Conservation (phyloP, 805 yeast genomes). For the Ogataea pignaliae region DNA sequence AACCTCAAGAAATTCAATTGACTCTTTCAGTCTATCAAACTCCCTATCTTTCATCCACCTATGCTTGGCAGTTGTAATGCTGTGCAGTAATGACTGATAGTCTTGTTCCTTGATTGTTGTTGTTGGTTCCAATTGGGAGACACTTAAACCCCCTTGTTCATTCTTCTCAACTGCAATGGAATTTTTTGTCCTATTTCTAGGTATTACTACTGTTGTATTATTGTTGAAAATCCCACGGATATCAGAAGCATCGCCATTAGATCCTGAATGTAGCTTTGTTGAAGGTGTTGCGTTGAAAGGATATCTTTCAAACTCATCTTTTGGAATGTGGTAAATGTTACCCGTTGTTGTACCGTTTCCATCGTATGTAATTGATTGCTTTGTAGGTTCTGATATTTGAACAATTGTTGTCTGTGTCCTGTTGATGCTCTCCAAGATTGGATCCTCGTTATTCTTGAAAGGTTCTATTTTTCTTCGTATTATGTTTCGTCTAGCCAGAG, state of each 20-base stretch:
- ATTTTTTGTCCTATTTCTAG: background rate
- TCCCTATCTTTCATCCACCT: constrained; percentile 16
- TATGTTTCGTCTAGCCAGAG: constrained; percentile 21
- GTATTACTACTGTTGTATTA: background rate
- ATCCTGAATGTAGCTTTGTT: background rate
- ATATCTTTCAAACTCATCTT: constrained; percentile 1
- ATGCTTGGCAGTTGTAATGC: background rate
- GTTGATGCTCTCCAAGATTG: constrained; percentile 1
- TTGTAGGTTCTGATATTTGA: background rate
- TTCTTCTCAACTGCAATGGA: no score
- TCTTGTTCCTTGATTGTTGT: background rate
- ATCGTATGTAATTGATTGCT: background rate
- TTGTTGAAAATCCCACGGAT: constrained; percentile 3
- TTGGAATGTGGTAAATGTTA: background rate
- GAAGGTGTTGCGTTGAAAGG: constrained; percentile 1
- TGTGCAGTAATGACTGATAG: background rate
- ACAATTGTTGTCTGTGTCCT: constrained; percentile 3
- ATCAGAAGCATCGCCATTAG: no score
- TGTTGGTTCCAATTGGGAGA: background rate
- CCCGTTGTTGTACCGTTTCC: background rate
- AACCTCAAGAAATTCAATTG: constrained; percentile 18
- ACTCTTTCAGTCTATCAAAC: constrained; percentile 8
- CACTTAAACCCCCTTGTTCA: no score
- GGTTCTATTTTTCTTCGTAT: constrained; percentile 19
- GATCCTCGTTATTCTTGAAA: constrained; percentile 1